These are phyloP conservation scores for Vaccinium vitisidaea DNA, from an alignment of 148 eudicot genomes.

Conservation along the genomic window DNA sequence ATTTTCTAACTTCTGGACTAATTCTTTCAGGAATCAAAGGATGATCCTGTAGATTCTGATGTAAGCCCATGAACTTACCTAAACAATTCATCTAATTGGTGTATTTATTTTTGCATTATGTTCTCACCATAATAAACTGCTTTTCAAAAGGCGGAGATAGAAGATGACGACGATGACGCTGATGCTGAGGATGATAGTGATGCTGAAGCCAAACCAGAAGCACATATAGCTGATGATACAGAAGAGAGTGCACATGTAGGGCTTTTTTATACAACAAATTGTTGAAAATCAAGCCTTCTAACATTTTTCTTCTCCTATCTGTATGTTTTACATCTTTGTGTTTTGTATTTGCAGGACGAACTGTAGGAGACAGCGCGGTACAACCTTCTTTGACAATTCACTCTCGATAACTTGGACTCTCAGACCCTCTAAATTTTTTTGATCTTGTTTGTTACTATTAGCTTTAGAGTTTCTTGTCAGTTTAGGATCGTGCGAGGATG, in stretches of 20 bases:
- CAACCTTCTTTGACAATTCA: not conserved
- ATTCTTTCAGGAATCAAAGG: constrained; percentile 59
- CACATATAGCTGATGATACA: constrained; percentile 8
- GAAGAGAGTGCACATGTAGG: constrained; percentile 51
- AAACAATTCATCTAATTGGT: not conserved
- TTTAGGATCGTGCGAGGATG: not conserved
- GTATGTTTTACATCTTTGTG: not conserved
- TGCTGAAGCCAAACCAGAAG: constrained; percentile 16
- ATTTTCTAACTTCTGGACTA: not conserved
- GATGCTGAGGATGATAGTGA: constrained; percentile 20
- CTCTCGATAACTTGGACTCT: no score
- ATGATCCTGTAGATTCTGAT: constrained; percentile 76
- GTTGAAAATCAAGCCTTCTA: not conserved
- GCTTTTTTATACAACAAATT: not conserved
- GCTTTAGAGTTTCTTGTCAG: not conserved
- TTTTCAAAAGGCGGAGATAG: constrained; percentile 55
- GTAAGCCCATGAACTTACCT: constrained; percentile 35
- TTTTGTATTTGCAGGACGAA: constrained; percentile 52
- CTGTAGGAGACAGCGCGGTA: constrained; percentile 31
- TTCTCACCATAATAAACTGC: not conserved
- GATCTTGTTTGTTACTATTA: not conserved
- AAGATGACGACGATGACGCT: constrained; percentile 36
- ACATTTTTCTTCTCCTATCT: not conserved
- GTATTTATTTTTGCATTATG: not conserved
- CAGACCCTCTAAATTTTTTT: not conserved